phyloP scores from a whole-genome alignment of 2,329 filamentous ascomycete genomes.

The Bipolaris oryzae region DNA sequence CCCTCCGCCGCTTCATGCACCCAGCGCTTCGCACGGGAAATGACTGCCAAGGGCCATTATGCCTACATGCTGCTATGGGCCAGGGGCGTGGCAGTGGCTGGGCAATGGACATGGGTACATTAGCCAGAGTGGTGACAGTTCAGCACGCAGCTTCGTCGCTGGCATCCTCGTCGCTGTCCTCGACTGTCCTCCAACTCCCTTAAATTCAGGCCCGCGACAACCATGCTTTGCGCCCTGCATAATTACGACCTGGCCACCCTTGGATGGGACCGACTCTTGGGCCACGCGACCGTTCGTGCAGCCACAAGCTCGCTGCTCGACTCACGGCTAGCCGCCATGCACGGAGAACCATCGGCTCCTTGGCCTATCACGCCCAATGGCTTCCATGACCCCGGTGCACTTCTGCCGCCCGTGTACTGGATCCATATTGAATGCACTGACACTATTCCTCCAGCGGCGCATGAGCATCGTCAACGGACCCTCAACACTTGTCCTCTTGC shows the following conservation, averaged over 20 bases:
- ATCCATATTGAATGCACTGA: conserved; percentile 16
- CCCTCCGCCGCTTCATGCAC: conserved; percentile 11
- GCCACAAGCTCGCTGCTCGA: conserved; percentile 25
- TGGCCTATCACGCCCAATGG: conserved; percentile 35
- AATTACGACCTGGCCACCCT: conserved; percentile 13
- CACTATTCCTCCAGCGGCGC: conserved; percentile 23
- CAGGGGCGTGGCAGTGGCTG: neutral
- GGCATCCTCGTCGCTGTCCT: neutral
- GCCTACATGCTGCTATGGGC: neutral
- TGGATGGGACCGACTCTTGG: conserved; percentile 15
- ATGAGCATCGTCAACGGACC: conserved; percentile 20
- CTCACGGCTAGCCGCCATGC: conserved; percentile 32
- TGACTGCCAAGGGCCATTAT: conserved; percentile 11
- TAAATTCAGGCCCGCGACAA: neutral
- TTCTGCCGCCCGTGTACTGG: conserved; percentile 31
- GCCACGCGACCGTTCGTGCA: conserved; percentile 30
- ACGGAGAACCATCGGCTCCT: conserved; percentile 26
- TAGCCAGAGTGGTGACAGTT: conserved; percentile 4
- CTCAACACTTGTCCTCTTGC: conserved; percentile 5
- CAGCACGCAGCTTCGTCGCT: neutral
- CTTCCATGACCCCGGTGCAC: conserved; percentile 26
- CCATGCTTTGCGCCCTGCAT: conserved; percentile 16
- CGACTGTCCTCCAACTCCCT: too few relatives aligned
- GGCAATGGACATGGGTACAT: conserved; percentile 3
- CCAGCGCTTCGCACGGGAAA: conserved; percentile 19